phyloP scores from a whole-genome alignment of 1,284 basidiomycete genomes.

The Austroboletus niveus region DNA sequence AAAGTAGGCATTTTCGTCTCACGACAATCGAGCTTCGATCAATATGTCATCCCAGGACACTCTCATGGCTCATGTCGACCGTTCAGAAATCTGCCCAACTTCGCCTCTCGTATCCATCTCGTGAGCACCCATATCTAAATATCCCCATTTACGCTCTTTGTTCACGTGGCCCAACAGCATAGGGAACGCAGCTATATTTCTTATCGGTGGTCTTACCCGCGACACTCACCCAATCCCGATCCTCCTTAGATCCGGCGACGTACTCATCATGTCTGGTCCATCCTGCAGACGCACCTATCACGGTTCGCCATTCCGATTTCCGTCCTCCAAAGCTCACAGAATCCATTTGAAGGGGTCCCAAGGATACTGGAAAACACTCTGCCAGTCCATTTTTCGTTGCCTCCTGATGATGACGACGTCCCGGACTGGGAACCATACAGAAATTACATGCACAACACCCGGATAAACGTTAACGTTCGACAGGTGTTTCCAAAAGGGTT shows the following conservation, averaged over 20 bases:
- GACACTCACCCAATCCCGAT: constrained; percentile 76
- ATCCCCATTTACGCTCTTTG: background rate
- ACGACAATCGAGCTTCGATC: background rate
- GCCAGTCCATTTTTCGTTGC: constrained; percentile 56
- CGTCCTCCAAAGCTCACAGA: background rate
- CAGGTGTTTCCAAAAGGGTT: constrained; percentile 82
- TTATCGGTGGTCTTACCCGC: constrained; percentile 81
- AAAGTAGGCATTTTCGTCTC: constrained; percentile 41
- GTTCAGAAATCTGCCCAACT: constrained; percentile 82
- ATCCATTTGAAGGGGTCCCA: constrained; percentile 64
- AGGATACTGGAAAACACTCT: constrained; percentile 79
- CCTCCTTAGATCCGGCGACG: constrained; percentile 83
- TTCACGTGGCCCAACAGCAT: constrained; percentile 48
- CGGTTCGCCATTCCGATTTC: constrained; percentile 43
- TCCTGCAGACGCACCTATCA: constrained; percentile 82
- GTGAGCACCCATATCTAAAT: constrained; percentile 43
- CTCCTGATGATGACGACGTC: constrained; percentile 15
- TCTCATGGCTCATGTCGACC: constrained; percentile 92
- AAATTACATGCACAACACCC: constrained; percentile 60
- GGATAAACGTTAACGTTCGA: constrained; percentile 88
- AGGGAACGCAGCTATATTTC: constrained; percentile 83
- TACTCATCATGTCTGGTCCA: constrained; percentile 90
- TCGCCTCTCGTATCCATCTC: constrained; percentile 90
- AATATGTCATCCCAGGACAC: constrained; percentile 56
- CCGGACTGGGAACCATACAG: constrained; percentile 58